Conservation (phyloP, 2,329 filamentous ascomycete species). For the Ascochyta fabae region DNA sequence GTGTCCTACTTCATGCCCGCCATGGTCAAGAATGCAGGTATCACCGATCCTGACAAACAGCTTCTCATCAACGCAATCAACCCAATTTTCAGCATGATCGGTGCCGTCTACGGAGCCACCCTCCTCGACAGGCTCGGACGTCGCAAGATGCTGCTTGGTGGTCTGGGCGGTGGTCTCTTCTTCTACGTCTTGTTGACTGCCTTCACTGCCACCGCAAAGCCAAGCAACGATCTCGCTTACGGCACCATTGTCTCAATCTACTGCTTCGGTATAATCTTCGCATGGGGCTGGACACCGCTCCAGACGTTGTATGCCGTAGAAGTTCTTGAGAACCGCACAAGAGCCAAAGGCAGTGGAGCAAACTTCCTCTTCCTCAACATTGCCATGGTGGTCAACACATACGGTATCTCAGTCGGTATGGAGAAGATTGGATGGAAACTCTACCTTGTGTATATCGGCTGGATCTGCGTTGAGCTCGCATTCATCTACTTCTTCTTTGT, state of each 20-base stretch:
- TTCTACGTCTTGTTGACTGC: slow-evolving; percentile 47
- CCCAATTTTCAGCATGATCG: slow-evolving; percentile 49
- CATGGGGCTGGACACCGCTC: slow-evolving; percentile 51
- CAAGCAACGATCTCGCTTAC: slow-evolving; percentile 41
- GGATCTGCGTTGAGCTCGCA: slow-evolving; percentile 41
- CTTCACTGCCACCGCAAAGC: slow-evolving; percentile 40
- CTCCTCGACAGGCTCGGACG: slow-evolving; percentile 43
- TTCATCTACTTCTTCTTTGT: slow-evolving; percentile 42
- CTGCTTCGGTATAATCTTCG: slow-evolving; percentile 50
- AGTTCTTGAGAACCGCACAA: slow-evolving; percentile 48
- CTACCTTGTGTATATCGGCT: slow-evolving; percentile 42
- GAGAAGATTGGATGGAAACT: slow-evolving; percentile 42
- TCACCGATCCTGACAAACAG: slow-evolving; percentile 44
- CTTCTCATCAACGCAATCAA: slow-evolving; percentile 52
- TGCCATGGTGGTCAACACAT: slow-evolving; percentile 45
- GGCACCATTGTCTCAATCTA: slow-evolving; percentile 51
- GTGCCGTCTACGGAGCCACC: slow-evolving; percentile 49
- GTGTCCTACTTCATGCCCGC: slow-evolving; percentile 42
- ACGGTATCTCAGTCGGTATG: slow-evolving; percentile 42
- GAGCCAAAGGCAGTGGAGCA: slow-evolving; percentile 47
- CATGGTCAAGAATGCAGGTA: slow-evolving; percentile 49
- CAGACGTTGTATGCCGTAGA: slow-evolving; percentile 51
- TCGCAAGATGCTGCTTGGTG: slow-evolving; percentile 47
- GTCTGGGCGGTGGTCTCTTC: slow-evolving; percentile 44
- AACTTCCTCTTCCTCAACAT: slow-evolving; percentile 45